A percentile compares a stretch with the other conserved stretches of the same genome.
These are phyloP conservation scores for Sideroxylon spinosum DNA, from an alignment of 179 eudicot genomes.

Conservation along the genomic window DNA sequence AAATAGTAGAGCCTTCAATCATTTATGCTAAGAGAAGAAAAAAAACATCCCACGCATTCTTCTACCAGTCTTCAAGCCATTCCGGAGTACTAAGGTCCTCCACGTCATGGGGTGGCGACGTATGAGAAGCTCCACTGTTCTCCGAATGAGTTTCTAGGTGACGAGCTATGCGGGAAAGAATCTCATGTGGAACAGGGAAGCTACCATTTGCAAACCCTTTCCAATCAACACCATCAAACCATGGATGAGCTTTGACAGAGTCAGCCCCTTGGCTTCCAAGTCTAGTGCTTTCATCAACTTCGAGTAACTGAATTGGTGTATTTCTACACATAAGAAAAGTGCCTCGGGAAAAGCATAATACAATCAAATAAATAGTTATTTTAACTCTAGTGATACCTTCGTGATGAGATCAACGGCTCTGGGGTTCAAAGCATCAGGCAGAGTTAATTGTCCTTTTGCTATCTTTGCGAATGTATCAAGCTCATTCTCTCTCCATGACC, in stretches of 20 bases:
- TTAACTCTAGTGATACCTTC: conserved; percentile 41
- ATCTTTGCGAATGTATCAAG: conserved; percentile 78
- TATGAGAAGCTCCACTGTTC: conserved; percentile 32
- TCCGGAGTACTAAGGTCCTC: conserved; percentile 58
- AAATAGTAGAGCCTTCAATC: not conserved
- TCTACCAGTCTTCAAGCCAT: conserved; percentile 95
- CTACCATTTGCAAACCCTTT: conserved; percentile 38
- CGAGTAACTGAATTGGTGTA: conserved; percentile 54
- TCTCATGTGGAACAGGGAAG: conserved; percentile 53
- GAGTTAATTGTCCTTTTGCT: conserved; percentile 79
- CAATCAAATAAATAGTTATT: not conserved
- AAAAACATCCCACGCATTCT: not conserved
- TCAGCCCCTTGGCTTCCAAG: conserved; percentile 68
- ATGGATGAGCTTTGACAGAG: conserved; percentile 62
- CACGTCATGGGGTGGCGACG: conserved; percentile 37
- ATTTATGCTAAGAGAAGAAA: not conserved
- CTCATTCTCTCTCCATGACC: conserved; percentile 93
- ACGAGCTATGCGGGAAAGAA: conserved; percentile 53
- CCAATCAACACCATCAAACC: conserved; percentile 78
- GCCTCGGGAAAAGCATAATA: not conserved
- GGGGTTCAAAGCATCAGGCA: conserved; percentile 54
- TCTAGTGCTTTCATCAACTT: conserved; percentile 72
- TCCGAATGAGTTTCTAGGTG: conserved; percentile 43
- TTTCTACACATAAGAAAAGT: not conserved
- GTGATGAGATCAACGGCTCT: conserved; percentile 78